Evolutionary conservation across 371 early-diverging fungal species (phyloP).

Genomic region (Phascolomyces articulosus): DNA sequence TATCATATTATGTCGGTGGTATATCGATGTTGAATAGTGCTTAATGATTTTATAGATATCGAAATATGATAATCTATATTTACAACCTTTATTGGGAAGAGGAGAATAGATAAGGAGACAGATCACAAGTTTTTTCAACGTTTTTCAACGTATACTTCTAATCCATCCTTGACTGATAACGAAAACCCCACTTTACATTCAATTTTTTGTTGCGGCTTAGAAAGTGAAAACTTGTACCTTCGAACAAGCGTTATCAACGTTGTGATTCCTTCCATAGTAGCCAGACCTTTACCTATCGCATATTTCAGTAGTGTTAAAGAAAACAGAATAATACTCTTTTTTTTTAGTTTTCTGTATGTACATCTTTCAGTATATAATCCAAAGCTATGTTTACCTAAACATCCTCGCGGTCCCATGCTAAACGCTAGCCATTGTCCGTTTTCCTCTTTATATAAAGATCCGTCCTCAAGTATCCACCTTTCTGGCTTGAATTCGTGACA

Average conservation of each 20-base stretch:
- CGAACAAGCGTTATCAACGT: slow-evolving; percentile 35
- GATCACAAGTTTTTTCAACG: no score
- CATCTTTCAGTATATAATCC: no score
- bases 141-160: slow-evolving; percentile 35
- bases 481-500: slow-evolving; percentile 63
- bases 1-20: no score
- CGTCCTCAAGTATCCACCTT: slow-evolving; percentile 56
- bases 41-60: no score
- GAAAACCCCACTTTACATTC: slow-evolving; percentile 39
- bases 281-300: slow-evolving; percentile 45
- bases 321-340: not conserved
- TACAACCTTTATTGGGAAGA: no score
- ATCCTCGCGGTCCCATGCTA: slow-evolving; percentile 73
- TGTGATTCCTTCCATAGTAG: slow-evolving; percentile 46
- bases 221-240: slow-evolving; percentile 42
- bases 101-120: no score
- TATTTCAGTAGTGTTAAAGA: no score
- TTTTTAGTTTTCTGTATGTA: no score
- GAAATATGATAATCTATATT: no score
- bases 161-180: slow-evolving; percentile 48
- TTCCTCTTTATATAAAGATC: slow-evolving; percentile 35
- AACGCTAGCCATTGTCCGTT: slow-evolving; percentile 55
- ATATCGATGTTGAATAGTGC: no score
- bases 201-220: slow-evolving; percentile 32
- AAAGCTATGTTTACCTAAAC: not conserved